Evolutionary conservation across 2,329 filamentous ascomycete genomes (phyloP).

Genomic region (Colletotrichum phormii): DNA sequence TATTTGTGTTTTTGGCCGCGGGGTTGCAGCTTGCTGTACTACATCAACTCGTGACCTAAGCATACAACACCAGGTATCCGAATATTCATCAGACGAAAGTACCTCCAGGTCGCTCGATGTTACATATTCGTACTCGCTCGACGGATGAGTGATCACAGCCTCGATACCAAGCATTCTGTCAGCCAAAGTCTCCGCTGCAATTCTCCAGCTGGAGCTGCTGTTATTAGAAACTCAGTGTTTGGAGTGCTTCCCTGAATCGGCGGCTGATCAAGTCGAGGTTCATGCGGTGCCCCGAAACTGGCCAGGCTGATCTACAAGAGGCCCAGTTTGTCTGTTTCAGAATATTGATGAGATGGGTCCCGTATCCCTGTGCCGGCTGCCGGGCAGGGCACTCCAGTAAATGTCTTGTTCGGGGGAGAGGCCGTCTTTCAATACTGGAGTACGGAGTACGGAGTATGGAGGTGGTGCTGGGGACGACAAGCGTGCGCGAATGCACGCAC

Average conservation of each 20-base stretch:
- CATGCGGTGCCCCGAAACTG: constrained; percentile 32
- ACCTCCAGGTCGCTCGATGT: not conserved
- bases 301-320: constrained; percentile 36
- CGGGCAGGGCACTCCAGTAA: constrained; percentile 6
- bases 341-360: constrained; percentile 27
- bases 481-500: not conserved
- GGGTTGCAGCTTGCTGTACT: not conserved
- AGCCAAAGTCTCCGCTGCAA: constrained; percentile 7
- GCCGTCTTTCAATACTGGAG: constrained; percentile 10
- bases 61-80: not conserved
- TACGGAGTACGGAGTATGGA: not conserved
- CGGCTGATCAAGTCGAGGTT: constrained; percentile 20
- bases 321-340: constrained; percentile 37
- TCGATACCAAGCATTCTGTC: constrained; percentile 12
- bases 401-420: constrained; percentile 15
- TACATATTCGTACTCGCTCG: not conserved
- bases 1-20: not conserved
- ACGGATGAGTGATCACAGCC: not conserved
- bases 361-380: constrained; percentile 16
- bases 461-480: constrained; percentile 11
- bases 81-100: not conserved
- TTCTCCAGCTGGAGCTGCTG: constrained; percentile 11
- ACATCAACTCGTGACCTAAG: not conserved
- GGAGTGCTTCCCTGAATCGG: constrained; percentile 27
- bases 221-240: constrained; percentile 34